Evolutionary conservation across 2,329 filamentous ascomycete genomes (phyloP).

Genomic region (Diaporthe vexans): DNA sequence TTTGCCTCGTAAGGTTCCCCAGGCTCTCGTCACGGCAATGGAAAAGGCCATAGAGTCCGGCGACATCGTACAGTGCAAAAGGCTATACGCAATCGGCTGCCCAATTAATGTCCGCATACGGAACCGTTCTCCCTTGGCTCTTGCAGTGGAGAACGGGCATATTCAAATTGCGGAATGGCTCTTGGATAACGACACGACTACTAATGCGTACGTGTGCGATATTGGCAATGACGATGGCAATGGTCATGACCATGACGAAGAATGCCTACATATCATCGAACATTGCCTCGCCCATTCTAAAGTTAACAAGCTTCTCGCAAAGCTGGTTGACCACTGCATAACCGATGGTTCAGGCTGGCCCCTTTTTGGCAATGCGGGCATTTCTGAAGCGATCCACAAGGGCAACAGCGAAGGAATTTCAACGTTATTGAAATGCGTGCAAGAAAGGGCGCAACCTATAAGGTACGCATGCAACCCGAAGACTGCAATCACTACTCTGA

Average conservation of each 20-base stretch:
- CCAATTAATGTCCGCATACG: neutral
- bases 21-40: neutral
- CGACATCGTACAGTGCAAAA: neutral
- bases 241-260: accelerated
- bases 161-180: neutral
- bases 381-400: accelerated
- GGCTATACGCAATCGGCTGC: neutral
- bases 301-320: neutral
- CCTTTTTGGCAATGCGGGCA: neutral
- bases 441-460: neutral
- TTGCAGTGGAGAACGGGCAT: neutral
- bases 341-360: slow-evolving; percentile 1
- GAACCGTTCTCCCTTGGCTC: neutral
- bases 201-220: too few species aligned
- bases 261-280: neutral
- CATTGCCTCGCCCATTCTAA: neutral
- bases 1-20: neutral
- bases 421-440: neutral
- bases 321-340: neutral
- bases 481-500: too few species aligned
- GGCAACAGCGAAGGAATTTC: neutral
- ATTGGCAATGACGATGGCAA: too few species aligned
- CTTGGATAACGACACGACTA: neutral
- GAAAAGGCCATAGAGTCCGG: neutral
- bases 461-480: neutral